Evolutionary conservation across 495 filamentous ascomycete genomes (phyloP).

Genomic region (Aspergillus ostianus): DNA sequence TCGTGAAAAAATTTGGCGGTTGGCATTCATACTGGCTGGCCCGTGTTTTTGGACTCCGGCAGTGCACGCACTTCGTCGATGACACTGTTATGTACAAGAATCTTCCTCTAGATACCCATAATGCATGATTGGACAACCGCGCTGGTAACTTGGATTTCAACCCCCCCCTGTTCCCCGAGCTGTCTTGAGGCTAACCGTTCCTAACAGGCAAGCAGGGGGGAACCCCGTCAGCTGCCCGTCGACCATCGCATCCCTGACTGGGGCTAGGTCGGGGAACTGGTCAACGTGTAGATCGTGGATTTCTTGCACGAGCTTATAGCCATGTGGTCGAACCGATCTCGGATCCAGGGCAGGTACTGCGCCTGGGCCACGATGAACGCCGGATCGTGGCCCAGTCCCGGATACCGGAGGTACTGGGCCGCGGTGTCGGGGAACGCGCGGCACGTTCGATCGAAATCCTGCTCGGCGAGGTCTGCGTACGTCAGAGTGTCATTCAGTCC

Average conservation of each 20-base stretch:
- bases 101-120: background rate
- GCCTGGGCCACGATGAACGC: slow-evolving; percentile 4
- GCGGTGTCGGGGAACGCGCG: background rate
- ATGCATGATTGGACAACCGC: background rate
- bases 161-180: no score
- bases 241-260: background rate
- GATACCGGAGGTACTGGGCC: background rate
- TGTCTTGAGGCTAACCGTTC: background rate
- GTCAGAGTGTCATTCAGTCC: slow-evolving; percentile 2
- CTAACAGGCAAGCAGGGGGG: background rate
- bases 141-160: background rate
- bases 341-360: slow-evolving; percentile 10
- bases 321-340: slow-evolving; percentile 9
- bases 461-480: background rate
- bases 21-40: background rate
- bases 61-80: background rate
- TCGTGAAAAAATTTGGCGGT: background rate
- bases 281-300: background rate
- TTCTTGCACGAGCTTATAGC: background rate
- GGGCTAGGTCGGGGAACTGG: background rate
- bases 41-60: background rate
- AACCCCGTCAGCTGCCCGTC: background rate
- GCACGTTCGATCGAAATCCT: slow-evolving; percentile 4
- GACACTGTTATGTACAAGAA: background rate
- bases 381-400: slow-evolving; percentile 11